phyloP scores from a whole-genome alignment of 768 basidiomycete species.

The Leucosporidium yakuticum region DNA sequence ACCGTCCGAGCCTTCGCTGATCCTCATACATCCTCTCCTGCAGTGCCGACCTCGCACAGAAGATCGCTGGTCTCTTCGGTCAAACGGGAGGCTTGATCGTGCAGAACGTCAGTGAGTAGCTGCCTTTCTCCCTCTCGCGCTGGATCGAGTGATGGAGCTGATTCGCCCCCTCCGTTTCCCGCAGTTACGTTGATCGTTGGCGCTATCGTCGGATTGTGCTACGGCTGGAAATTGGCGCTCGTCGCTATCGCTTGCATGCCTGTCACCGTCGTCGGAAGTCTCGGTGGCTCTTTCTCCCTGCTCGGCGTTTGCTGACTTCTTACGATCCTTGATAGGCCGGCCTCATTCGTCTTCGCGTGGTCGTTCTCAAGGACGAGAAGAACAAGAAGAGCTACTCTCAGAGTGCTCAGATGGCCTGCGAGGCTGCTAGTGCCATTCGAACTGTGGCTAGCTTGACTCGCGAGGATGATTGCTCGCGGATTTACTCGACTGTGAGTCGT shows the following conservation, averaged over 20 bases:
- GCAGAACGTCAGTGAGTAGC: conserved; percentile 50
- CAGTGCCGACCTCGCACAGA: conserved; percentile 79
- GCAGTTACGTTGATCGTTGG: conserved; percentile 18
- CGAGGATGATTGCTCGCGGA: conserved; percentile 65
- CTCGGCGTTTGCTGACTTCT: too few species aligned
- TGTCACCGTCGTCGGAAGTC: conserved; percentile 26
- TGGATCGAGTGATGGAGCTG: conserved; percentile 2
- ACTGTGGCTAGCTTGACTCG: conserved; percentile 85
- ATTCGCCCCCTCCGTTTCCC: too few species aligned
- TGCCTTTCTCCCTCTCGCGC: too few species aligned
- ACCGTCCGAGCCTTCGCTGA: conserved; percentile 28
- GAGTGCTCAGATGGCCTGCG: conserved; percentile 83
- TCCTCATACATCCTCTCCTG: conserved; percentile 64
- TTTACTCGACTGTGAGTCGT: conserved; percentile 37
- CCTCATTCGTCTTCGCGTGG: conserved; percentile 79
- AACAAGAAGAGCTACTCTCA: conserved; percentile 73
- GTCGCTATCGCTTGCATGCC: conserved; percentile 59
- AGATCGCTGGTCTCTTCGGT: conserved; percentile 53
- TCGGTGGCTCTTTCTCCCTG: neutral
- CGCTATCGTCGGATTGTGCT: conserved; percentile 54
- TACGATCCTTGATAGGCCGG: conserved; percentile 50
- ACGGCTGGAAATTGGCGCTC: conserved; percentile 70
- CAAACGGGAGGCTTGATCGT: conserved; percentile 81
- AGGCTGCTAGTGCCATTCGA: conserved; percentile 80
- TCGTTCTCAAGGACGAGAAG: conserved; percentile 63